Conservation (phyloP, 2,329 filamentous ascomycete species). For the Alternaria gaisen region DNA sequence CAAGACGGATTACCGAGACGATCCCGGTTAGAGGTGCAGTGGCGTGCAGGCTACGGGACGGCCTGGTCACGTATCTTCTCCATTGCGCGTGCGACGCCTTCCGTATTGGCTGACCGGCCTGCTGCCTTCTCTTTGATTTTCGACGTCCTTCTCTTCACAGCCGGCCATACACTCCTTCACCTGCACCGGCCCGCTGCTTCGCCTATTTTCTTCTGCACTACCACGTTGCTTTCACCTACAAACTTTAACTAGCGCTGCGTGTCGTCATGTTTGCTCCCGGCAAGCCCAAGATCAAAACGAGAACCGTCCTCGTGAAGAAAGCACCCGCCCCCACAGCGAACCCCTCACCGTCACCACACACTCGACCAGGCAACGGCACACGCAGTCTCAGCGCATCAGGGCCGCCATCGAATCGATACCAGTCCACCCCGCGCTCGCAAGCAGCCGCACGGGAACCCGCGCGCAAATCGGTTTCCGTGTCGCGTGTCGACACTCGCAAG, state of each 20-base stretch:
- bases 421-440: slow-evolving; percentile 28
- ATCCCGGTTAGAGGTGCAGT: slow-evolving; percentile 31
- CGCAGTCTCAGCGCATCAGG: slow-evolving; percentile 27
- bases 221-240: slow-evolving; percentile 2
- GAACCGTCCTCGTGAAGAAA: slow-evolving; percentile 44
- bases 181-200: slow-evolving; percentile 16
- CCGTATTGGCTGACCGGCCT: slow-evolving; percentile 27
- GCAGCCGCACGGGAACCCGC: slow-evolving; percentile 27
- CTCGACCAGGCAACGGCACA: slow-evolving; percentile 14
- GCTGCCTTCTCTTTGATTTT: slow-evolving; percentile 22
- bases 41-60: slow-evolving; percentile 30
- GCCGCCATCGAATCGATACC: slow-evolving; percentile 41
- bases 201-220: slow-evolving; percentile 2
- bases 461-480: slow-evolving; percentile 40
- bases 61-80: slow-evolving; percentile 24
- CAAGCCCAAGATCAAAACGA: slow-evolving; percentile 46
- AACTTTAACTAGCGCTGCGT: slow-evolving; percentile 10
- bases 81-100: slow-evolving; percentile 22
- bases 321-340: slow-evolving; percentile 23
- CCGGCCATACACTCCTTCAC: slow-evolving; percentile 24
- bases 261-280: slow-evolving; percentile 41
- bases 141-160: slow-evolving; percentile 17
- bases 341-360: slow-evolving; percentile 21
- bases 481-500: slow-evolving; percentile 39
- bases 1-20: slow-evolving; percentile 19